Evolutionary conservation across 768 basidiomycete species (phyloP).

Genomic region (Suillus spraguei): DNA sequence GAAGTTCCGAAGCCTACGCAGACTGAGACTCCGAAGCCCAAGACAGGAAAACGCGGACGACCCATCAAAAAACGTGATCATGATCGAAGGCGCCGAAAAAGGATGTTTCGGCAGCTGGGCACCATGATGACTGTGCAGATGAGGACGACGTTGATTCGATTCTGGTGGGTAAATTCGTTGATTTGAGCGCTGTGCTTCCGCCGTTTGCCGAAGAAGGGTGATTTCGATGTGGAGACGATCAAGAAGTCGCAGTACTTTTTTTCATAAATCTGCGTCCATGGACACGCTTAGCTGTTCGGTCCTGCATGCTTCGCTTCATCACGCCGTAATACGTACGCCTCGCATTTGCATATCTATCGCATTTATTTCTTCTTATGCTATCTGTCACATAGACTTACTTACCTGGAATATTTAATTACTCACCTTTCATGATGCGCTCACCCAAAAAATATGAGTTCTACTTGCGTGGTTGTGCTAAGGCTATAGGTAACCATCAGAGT

Average conservation of each 20-base stretch:
- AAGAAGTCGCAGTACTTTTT: constrained; percentile 91
- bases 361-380: background rate
- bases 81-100: constrained; percentile 14
- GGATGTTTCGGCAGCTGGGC: constrained; percentile 23
- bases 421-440: background rate
- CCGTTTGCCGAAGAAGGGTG: constrained; percentile 82
- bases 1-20: constrained; percentile 16
- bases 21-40: constrained; percentile 21
- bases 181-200: constrained; percentile 74
- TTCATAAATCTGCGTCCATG: constrained; percentile 50
- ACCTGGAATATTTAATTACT: background rate
- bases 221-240: constrained; percentile 82
- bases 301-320: constrained; percentile 1
- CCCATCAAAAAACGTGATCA: background rate
- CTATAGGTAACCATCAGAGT: background rate
- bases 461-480: background rate
- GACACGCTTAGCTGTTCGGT: background rate
- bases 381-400: constrained; percentile 6
- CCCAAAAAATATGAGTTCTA: background rate
- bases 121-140: constrained; percentile 21
- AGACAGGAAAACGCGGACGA: constrained; percentile 31
- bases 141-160: constrained; percentile 24
- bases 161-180: constrained; percentile 63
- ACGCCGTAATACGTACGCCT: background rate
- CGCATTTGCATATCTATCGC: constrained; percentile 2